Evolutionary conservation across 202 grass and related monocot species (phyloP), one percentile per base, ranked within the genome.

Genomic region (Schoenoplectus tabernaemontani): DNA sequence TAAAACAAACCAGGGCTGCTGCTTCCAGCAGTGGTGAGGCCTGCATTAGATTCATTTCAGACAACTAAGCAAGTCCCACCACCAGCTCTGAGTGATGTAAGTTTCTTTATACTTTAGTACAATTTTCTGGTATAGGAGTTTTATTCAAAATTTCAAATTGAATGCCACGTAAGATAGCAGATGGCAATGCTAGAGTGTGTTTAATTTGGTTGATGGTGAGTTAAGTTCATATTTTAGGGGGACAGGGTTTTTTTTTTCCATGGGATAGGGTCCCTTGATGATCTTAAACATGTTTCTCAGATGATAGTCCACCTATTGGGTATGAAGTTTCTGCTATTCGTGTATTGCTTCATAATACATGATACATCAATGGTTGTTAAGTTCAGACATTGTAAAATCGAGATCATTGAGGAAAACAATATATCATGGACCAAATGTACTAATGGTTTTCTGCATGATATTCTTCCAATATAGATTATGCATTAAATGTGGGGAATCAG

Each of bases 21-120:
- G 79, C 92, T 99, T 82, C 96, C 92, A 6, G 92, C 92, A 73
- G 86, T 99, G 63, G 92, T 99, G 56, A 90, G 96, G 48, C 96
- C 96, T 65, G 90, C 89, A 2, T 83, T 99, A 79, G 96, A 99
- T 85, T 99, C 96, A 57, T 93, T 90, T 79, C 86, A 92, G 43
- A 88, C 78, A 3, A 88, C 90, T 2, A 82, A 99, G 78, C 77
- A 91, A 87, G 90, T 89, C 41, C 83, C 85, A 47, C 94, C 85
- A 22, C 90, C 90, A 12, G 85, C 90, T 75, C 64, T 96, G 56
- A 88, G 81, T 77, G 96, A 96, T 84, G 96, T 99, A 96, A 80
- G 91, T 20, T 6, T 48, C 64, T 13, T 64, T 37, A 13, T 46
- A 37, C 57, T 54, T 30, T 62, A 9, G 42, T 23, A 48, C 9